Conservation (phyloP, 208 protist genomes). For the Acanthamoeba royreba region DNA sequence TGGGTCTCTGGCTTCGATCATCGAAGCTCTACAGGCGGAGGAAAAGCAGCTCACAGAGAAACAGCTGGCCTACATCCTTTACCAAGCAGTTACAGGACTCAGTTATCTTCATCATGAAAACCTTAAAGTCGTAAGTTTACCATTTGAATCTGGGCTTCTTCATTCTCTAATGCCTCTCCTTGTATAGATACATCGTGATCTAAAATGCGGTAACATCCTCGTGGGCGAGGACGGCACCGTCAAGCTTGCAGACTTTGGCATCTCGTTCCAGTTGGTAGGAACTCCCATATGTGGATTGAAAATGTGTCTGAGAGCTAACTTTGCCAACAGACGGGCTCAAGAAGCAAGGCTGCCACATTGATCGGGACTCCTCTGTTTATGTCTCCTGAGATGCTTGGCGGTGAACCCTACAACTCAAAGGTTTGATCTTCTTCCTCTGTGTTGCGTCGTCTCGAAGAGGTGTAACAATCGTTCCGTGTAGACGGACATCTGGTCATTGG, state of each 20-base stretch:
- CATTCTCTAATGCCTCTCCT: background rate
- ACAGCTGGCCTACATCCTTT: background rate
- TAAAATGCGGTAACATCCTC: background rate
- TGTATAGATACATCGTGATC: background rate
- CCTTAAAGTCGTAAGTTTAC: background rate
- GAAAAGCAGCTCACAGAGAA: background rate
- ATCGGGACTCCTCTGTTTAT: conserved; percentile 13
- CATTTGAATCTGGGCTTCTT: background rate
- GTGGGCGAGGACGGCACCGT: background rate
- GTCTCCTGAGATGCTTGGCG: conserved; percentile 4
- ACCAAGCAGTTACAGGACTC: background rate
- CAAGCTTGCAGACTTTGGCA: conserved; percentile 24
- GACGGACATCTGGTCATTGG: conserved; percentile 80
- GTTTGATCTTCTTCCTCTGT: background rate
- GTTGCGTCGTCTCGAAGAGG: background rate
- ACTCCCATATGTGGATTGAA: background rate
- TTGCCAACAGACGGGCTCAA: background rate
- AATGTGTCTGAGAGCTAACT: background rate
- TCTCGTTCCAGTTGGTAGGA: background rate
- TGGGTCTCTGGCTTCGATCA: background rate
- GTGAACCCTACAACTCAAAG: background rate
- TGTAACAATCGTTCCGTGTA: background rate
- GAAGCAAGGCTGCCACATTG: background rate
- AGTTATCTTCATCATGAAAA: background rate
- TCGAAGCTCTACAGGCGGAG: background rate